Percentiles rank a stretch among this genome's conserved stretches.
Evolutionary conservation across 495 filamentous ascomycete genomes (phyloP).

Genomic region (Penicillium daleae): DNA sequence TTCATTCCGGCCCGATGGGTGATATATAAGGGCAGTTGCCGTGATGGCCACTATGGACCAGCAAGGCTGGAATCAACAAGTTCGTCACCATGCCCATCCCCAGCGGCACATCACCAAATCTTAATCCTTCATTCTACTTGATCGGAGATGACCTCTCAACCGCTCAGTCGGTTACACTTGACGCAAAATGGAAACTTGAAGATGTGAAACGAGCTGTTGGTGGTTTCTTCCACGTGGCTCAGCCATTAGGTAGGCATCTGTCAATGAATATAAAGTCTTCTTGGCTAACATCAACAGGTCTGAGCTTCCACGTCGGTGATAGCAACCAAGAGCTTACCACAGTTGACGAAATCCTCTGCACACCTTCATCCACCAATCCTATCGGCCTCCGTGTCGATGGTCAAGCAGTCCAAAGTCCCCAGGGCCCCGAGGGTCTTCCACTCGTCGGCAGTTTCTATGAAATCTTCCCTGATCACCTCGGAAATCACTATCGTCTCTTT

Average conservation of each 20-base stretch:
- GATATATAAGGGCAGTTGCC: conserved; percentile 1
- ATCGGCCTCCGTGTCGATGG: conserved; percentile 52
- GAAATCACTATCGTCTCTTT: conserved; percentile 62
- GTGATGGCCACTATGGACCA: background rate
- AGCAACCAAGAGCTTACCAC: conserved; percentile 27
- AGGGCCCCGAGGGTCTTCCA: conserved; percentile 54
- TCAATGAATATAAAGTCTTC: too few species aligned
- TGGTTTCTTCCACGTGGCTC: conserved; percentile 22
- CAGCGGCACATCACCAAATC: background rate
- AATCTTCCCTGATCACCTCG: conserved; percentile 61
- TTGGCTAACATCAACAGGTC: conserved; percentile 27
- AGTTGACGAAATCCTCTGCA: conserved; percentile 33
- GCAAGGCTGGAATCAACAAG: background rate
- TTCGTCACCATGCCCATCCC: conserved; percentile 6
- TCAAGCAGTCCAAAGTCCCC: conserved; percentile 42
- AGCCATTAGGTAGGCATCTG: conserved; percentile 24
- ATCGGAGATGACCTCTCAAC: conserved; percentile 29
- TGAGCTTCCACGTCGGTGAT: conserved; percentile 39
- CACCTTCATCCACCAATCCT: conserved; percentile 19
- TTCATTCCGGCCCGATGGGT: background rate
- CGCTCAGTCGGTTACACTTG: conserved; percentile 21
- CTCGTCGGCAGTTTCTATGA: conserved; percentile 56
- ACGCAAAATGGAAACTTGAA: conserved; percentile 30
- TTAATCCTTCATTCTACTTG: conserved; percentile 24
- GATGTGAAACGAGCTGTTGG: conserved; percentile 32